Evolutionary conservation across 2,329 filamentous ascomycete genomes (phyloP).

Genomic region (Sarocladium kiliense): DNA sequence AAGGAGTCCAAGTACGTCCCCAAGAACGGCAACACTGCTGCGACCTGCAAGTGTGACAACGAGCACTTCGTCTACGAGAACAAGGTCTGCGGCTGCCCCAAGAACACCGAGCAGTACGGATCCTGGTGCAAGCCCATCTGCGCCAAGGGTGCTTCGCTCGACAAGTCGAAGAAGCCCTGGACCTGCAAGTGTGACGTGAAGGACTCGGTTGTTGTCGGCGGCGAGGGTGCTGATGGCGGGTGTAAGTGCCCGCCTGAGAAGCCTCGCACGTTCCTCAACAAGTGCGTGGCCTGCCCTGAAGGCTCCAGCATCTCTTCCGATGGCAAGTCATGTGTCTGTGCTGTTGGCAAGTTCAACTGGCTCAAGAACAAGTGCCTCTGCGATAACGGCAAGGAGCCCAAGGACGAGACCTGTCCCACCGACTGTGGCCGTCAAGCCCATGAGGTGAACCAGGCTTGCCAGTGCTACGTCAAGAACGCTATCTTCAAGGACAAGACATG

Average conservation of each 20-base stretch:
- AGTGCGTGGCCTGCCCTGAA: background rate
- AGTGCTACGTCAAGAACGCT: background rate
- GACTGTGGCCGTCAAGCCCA: background rate
- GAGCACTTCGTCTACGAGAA: background rate
- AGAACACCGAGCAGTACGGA: background rate
- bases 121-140: background rate
- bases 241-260: background rate
- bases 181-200: background rate
- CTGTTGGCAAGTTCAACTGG: background rate
- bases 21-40: background rate
- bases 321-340: background rate
- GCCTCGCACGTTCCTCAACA: background rate
- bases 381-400: background rate
- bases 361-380: constrained; percentile 1
- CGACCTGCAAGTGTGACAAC: background rate
- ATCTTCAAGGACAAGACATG: constrained; percentile 3
- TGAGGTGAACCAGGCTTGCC: background rate
- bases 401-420: background rate
- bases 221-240: background rate
- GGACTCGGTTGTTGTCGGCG: background rate
- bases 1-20: background rate
- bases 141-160: background rate
- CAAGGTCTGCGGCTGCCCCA: background rate
- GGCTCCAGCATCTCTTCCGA: background rate
- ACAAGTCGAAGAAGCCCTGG: background rate